Evolutionary conservation across 2,329 filamentous ascomycete genomes (phyloP), one percentile per base, ranked within the genome.

Genomic region (Sclerotinia sclerotiorum): DNA sequence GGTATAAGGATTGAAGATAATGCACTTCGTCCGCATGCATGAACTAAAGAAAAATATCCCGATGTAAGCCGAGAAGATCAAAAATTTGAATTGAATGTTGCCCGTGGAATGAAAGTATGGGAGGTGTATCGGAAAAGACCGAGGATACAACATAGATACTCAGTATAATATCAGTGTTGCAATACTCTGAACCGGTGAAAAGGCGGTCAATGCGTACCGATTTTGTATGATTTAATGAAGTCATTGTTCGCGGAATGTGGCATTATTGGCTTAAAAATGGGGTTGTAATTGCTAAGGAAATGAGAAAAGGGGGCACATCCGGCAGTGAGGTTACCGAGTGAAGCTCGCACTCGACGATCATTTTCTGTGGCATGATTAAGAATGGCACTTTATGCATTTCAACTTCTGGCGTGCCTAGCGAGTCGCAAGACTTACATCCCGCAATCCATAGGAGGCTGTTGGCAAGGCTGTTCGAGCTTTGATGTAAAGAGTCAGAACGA

Each of bases 11-110:
- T 44, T 46, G 21, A 49, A 35, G 46, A 24, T 51, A 17, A 51
- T 62, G n/a, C 46, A 62, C 60, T 62, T 21, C 32, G 32, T 48
- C 2, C 10, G 54, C n/a, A 39, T 63, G 29, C 60, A 63, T 42
- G 46, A 35, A 63, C 32, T 39, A n/a, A 21, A 63, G 29, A 27
- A 51, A 10, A 39, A 51, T 51, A 24, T 6, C n/a, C 32, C 32
- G 48, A n/a, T 27, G 21, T 63, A 13, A 39, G 29, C 29, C 48
- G 46, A 24, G n/a, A 11, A 39, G 21, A 10, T 21, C 17, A 49
- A 10, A 3, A 24, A n/a, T 49, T 35, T 42, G 39, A 32, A n/a
- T 62, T 35, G 13, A 11, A 32, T 21, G 21, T 8, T 61, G 44
- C 15, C 21, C 7, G 10, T 39, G 21, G 8, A 42, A 32, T 57